These are phyloP conservation scores for Naganishia friedmannii DNA, from an alignment of 768 basidiomycete genomes.

Conservation along the genomic window DNA sequence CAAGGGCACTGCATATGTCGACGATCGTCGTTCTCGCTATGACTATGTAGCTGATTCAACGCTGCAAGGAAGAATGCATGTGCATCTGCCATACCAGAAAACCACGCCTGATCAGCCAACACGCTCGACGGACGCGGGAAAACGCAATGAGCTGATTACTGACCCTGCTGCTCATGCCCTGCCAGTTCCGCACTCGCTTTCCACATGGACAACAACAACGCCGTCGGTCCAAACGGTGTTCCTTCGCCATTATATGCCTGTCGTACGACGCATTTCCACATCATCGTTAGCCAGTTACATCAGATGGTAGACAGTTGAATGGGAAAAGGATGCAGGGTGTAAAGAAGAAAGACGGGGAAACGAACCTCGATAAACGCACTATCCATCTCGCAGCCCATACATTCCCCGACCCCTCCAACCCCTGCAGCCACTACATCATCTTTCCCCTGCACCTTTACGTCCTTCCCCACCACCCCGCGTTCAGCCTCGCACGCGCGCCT, in stretches of 20 bases:
- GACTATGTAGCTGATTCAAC: slow-evolving; percentile 81
- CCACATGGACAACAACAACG: slow-evolving; percentile 82
- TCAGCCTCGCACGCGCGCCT: slow-evolving; percentile 53
- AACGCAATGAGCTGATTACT: slow-evolving; percentile 54
- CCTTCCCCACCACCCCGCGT: slow-evolving; percentile 20
- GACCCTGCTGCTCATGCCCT: slow-evolving; percentile 92
- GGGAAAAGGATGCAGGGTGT: too few species aligned
- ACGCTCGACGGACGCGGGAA: slow-evolving; percentile 55
- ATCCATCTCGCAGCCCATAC: slow-evolving; percentile 93
- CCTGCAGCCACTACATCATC: slow-evolving; percentile 51
- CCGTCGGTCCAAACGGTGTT: slow-evolving; percentile 72
- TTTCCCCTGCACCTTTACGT: slow-evolving; percentile 47
- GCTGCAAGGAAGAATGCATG: slow-evolving; percentile 55
- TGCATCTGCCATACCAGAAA: slow-evolving; percentile 40
- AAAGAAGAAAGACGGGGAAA: background rate
- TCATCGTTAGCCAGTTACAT: background rate
- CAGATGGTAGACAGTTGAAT: too few species aligned
- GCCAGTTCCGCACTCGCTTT: slow-evolving; percentile 70
- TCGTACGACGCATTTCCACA: background rate
- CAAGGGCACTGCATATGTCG: slow-evolving; percentile 68
- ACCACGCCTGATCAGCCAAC: background rate
- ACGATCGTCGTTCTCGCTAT: slow-evolving; percentile 70
- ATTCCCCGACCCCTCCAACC: slow-evolving; percentile 52
- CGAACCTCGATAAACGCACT: slow-evolving; percentile 54
- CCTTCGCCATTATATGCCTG: slow-evolving; percentile 58